Evolutionary conservation across 306 rosid genomes (phyloP).

Genomic region (Abrus precatorius): DNA sequence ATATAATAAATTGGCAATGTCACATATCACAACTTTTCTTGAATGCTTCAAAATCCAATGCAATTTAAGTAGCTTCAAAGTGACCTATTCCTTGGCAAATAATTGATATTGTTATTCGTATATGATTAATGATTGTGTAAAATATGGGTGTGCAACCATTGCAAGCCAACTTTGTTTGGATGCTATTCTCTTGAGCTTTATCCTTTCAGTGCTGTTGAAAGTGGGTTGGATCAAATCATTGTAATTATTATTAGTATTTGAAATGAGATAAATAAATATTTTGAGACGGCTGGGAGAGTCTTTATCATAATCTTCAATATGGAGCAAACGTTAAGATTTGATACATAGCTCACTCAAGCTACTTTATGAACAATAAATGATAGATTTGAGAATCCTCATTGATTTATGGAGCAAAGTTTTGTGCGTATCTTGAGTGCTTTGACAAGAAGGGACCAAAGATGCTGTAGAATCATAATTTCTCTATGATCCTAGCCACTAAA

Average conservation of each 20-base stretch:
- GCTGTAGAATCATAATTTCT: slow-evolving; percentile 23
- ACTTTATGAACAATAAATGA: slow-evolving; percentile 40
- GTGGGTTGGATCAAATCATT: slow-evolving; percentile 66
- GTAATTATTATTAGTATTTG: slow-evolving; percentile 40
- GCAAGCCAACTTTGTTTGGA: slow-evolving; percentile 51
- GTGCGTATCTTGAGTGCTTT: slow-evolving; percentile 40
- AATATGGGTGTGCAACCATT: slow-evolving; percentile 45
- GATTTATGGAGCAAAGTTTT: slow-evolving; percentile 28
- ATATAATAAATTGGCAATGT: slow-evolving; percentile 45
- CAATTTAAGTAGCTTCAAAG: slow-evolving; percentile 58
- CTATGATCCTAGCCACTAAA: slow-evolving; percentile 10
- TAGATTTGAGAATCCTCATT: slow-evolving; percentile 46
- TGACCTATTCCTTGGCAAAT: slow-evolving; percentile 53
- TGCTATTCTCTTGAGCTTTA: slow-evolving; percentile 43
- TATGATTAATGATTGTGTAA: slow-evolving; percentile 28
- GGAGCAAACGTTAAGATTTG: slow-evolving; percentile 38
- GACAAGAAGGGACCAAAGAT: slow-evolving; percentile 27
- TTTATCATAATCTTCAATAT: slow-evolving; percentile 36
- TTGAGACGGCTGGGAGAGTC: slow-evolving; percentile 49
- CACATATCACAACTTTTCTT: slow-evolving; percentile 56
- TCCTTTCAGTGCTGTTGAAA: slow-evolving; percentile 57
- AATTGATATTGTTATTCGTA: slow-evolving; percentile 36
- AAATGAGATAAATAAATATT: slow-evolving; percentile 46
- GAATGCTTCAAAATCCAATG: slow-evolving; percentile 59
- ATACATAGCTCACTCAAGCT: slow-evolving; percentile 31